Percentiles rank a stretch among this genome's conserved stretches.
Evolutionary conservation across 495 filamentous ascomycete genomes (phyloP).

Genomic region (Sabuloglossum arenarium): DNA sequence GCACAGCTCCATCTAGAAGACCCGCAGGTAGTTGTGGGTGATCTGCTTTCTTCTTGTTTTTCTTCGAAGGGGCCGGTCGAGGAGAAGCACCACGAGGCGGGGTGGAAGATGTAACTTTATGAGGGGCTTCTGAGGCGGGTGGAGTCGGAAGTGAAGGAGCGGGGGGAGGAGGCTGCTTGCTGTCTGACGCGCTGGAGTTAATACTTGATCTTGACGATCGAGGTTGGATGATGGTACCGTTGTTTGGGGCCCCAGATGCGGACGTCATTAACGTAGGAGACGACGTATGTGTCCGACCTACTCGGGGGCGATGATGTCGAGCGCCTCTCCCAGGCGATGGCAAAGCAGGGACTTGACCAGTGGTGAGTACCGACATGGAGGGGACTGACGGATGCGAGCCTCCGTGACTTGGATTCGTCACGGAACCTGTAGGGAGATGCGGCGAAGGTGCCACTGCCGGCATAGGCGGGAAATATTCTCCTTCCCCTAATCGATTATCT

Average conservation of each 20-base stretch:
- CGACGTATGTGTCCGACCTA: slow-evolving; percentile 53
- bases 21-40: slow-evolving; percentile 33
- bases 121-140: slow-evolving; percentile 25
- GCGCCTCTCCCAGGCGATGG: slow-evolving; percentile 53
- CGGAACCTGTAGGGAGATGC: slow-evolving; percentile 17
- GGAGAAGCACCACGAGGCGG: slow-evolving; percentile 38
- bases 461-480: slow-evolving; percentile 84
- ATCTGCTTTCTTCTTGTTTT: slow-evolving; percentile 27
- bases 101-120: slow-evolving; percentile 30
- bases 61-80: slow-evolving; percentile 26
- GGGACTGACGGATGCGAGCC: slow-evolving; percentile 8
- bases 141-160: slow-evolving; percentile 35
- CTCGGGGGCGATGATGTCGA: slow-evolving; percentile 31
- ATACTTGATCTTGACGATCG: slow-evolving; percentile 22
- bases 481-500: slow-evolving; percentile 45
- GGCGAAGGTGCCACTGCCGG: slow-evolving; percentile 26
- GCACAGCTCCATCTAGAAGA: slow-evolving; percentile 66
- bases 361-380: slow-evolving; percentile 61
- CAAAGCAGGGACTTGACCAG: slow-evolving; percentile 57
- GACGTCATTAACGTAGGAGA: slow-evolving; percentile 46
- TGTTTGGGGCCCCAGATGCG: slow-evolving; percentile 13
- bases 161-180: slow-evolving; percentile 16
- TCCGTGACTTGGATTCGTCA: slow-evolving; percentile 13
- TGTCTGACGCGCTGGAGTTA: slow-evolving; percentile 28
- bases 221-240: slow-evolving; percentile 17